These are phyloP conservation scores for Kurtzmaniella quercitrusa DNA, from an alignment of 1,139 yeast species.

Conservation along the genomic window DNA sequence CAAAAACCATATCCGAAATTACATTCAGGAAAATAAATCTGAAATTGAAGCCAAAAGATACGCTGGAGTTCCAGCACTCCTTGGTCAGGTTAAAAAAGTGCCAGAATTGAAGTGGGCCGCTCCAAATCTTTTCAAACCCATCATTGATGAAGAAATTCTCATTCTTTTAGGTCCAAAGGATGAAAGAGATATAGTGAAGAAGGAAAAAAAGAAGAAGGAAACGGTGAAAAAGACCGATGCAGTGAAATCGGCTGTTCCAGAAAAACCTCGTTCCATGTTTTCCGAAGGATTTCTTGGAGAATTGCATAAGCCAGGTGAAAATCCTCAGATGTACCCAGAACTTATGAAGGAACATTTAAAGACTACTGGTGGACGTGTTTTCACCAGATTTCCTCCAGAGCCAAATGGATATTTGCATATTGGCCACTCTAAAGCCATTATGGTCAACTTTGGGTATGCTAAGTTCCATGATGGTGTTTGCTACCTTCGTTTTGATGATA, in stretches of 20 bases:
- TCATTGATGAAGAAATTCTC: conserved; percentile 71
- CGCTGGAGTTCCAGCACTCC: conserved; percentile 65
- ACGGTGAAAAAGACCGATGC: conserved; percentile 20
- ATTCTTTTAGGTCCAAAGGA: conserved; percentile 87
- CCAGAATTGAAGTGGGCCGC: conserved; percentile 88
- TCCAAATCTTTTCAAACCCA: conserved; percentile 80
- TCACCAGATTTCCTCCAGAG: conserved; percentile 97
- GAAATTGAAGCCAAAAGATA: conserved; percentile 72
- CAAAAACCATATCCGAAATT: conserved; percentile 50
- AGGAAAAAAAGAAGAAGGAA: conserved; percentile 57
- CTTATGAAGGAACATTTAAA: conserved; percentile 74
- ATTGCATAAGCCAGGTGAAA: conserved; percentile 91
- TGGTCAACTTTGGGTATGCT: conserved; percentile 95
- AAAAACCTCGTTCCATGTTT: conserved; percentile 71
- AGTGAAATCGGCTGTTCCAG: conserved; percentile 20
- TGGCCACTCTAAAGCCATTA: conserved; percentile 97
- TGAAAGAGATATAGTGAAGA: conserved; percentile 83
- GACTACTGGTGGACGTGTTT: conserved; percentile 76
- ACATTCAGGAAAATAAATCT: conserved; percentile 53
- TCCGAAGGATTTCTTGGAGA: conserved; percentile 94
- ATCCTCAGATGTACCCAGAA: conserved; percentile 85
- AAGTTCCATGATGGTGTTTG: conserved; percentile 80
- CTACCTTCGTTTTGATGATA: conserved; percentile 91
- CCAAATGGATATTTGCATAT: conserved; percentile 96
- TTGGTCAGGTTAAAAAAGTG: conserved; percentile 72